These are phyloP conservation scores for Apiospora pterosperma DNA, from an alignment of 2,329 filamentous ascomycete genomes.

Conservation along the genomic window DNA sequence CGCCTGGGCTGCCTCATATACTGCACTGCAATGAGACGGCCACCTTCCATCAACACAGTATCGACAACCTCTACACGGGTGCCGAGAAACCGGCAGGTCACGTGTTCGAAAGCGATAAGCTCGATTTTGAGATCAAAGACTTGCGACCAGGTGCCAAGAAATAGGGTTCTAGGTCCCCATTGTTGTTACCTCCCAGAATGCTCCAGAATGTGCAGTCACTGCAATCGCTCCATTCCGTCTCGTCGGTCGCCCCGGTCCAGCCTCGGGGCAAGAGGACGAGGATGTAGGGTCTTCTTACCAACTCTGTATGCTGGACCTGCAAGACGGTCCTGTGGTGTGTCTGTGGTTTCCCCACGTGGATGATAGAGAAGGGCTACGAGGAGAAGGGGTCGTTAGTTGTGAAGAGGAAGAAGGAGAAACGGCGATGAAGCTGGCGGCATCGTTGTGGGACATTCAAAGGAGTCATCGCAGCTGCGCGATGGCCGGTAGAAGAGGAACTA, in stretches of 20 bases:
- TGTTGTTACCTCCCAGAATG: background rate
- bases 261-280: background rate
- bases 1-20: constrained; percentile 83
- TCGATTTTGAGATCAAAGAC: constrained; percentile 59
- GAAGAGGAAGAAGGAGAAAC: background rate
- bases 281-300: background rate
- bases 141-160: constrained; percentile 35
- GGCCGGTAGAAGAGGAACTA: background rate
- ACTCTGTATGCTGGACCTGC: background rate
- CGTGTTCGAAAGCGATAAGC: constrained; percentile 63
- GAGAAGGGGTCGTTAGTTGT: no score
- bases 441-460: background rate
- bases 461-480: background rate
- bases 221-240: background rate
- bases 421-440: background rate
- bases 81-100: constrained; percentile 65
- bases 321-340: background rate
- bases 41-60: constrained; percentile 74
- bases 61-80: constrained; percentile 73
- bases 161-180: background rate
- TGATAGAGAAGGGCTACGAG: background rate
- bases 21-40: constrained; percentile 73
- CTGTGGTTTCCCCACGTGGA: constrained; percentile 15
- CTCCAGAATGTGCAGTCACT: background rate
- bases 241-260: background rate